Evolutionary conservation across 805 yeast species (phyloP).

Genomic region (Kodamaea kakaduensis): DNA sequence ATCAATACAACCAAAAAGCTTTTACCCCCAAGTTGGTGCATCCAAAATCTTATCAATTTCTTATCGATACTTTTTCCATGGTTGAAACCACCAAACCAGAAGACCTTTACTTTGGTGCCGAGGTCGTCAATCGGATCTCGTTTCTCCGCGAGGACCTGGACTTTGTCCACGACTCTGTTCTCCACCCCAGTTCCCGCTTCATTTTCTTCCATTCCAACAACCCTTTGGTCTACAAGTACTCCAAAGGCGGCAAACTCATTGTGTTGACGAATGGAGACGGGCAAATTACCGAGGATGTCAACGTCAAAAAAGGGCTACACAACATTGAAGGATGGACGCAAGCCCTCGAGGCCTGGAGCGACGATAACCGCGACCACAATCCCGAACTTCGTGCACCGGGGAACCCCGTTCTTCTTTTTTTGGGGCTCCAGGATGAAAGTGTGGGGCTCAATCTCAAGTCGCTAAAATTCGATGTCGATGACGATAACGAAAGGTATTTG

Average conservation of each 20-base stretch:
- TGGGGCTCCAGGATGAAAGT: constrained; percentile 46
- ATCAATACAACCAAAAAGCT: no score
- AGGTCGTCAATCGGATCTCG: constrained; percentile 58
- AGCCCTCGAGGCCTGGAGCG: constrained; percentile 20
- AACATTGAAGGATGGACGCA: constrained; percentile 12
- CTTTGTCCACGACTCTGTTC: constrained; percentile 45
- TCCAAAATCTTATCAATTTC: no score
- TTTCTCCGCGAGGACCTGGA: constrained; percentile 55
- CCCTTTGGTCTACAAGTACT: constrained; percentile 32
- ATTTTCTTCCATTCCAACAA: constrained; percentile 36
- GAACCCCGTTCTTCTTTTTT: constrained; percentile 38
- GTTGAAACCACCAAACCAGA: background rate
- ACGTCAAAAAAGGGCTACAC: constrained; percentile 20
- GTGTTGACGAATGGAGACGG: constrained; percentile 33
- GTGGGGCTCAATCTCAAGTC: constrained; percentile 34
- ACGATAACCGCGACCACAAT: constrained; percentile 31
- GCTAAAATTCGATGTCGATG: constrained; percentile 24
- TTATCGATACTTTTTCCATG: background rate
- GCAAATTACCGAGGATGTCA: constrained; percentile 22
- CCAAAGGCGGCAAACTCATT: constrained; percentile 25
- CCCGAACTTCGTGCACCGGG: constrained; percentile 36
- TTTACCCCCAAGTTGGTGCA: no score
- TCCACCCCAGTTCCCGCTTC: constrained; percentile 46
- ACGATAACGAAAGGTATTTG: constrained; percentile 29
- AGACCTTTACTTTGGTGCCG: constrained; percentile 42